Conservation (phyloP, 768 basidiomycete species). For the Cystofilobasidium macerans region DNA sequence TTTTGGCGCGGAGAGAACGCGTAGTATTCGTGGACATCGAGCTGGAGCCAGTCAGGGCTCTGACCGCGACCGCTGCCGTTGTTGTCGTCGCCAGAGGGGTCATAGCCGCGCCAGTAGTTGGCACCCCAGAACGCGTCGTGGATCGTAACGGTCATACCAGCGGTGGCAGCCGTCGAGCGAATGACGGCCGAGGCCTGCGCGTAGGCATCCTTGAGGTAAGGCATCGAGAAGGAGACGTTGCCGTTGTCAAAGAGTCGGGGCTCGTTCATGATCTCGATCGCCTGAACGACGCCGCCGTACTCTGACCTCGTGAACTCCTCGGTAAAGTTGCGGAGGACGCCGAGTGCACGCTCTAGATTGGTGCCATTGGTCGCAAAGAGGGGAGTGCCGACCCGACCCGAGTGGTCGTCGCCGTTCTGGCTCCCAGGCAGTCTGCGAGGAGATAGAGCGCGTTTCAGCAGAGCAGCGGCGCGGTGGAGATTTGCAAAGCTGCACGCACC, state of each 20-base stretch:
- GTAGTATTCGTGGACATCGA: conserved; percentile 36
- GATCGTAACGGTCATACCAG: conserved; percentile 30
- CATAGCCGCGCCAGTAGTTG: conserved; percentile 34
- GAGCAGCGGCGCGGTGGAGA: too few species aligned
- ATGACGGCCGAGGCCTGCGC: conserved; percentile 27
- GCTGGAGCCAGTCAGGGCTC: conserved; percentile 7
- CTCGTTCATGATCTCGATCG: conserved; percentile 37
- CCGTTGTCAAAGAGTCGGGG: conserved; percentile 29
- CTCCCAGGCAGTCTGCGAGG: too few species aligned
- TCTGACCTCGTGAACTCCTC: conserved; percentile 32
- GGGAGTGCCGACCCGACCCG: conserved; percentile 10
- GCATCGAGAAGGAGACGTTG: conserved; percentile 31
- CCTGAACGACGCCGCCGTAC: conserved; percentile 35
- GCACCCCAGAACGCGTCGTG: conserved; percentile 38
- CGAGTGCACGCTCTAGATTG: conserved; percentile 15
- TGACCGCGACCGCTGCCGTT: neutral
- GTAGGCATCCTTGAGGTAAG: conserved; percentile 33
- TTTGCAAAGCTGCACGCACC: neutral
- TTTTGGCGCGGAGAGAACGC: conserved; percentile 32
- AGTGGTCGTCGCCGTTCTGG: conserved; percentile 26
- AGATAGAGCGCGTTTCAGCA: too few species aligned
- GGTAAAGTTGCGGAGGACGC: conserved; percentile 28
- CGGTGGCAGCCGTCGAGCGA: conserved; percentile 5
- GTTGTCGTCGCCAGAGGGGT: conserved; percentile 25
- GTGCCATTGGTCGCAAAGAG: conserved; percentile 12